Base-by-base conservation (phyloP, 2,329 filamentous ascomycete genomes). In the Aspergillus quadrilineatus region DNA sequence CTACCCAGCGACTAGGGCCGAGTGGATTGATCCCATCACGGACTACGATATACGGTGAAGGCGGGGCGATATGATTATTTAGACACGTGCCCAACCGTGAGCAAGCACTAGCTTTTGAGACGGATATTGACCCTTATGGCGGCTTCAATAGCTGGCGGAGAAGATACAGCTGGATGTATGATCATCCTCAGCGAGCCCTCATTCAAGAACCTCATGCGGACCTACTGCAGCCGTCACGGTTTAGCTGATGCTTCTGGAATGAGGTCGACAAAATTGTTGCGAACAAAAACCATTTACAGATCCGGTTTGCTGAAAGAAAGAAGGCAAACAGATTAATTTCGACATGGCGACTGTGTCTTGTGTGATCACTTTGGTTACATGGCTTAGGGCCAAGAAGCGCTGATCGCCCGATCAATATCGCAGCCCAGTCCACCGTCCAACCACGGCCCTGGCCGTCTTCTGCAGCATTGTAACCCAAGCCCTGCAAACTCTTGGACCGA, bases 381-480 rank as follows among this genome's bases (percentile, higher is more conserved):
- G 15, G 26, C 30, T 43, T 15, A 14, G 26, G 30, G 53, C 53
- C 53, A 56, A 56, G 53, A 56, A 26, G 28, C 17, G 47, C 48
- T 17, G 53, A 56, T 56, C 53, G 22, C 32, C 53, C 15, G 17
- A 39, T 36, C 36, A 56, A 56, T 14, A 56, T 42, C 14, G 47
- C 32, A 22, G 22, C 22, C 22, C 22, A 3, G 22, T 22, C 22
- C 22, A 29, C 45, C 14, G n/a, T 41, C 53, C 47, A 56, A 56
- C 41, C 48, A 45, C 39, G 47, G 34, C 42, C n/a, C 30, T 17
- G n/a, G 17, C 28, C 5, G 17, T 9, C 7, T n/a, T 45, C 28
- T 46, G 26, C 26, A 43, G 36, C 15, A 48, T 34, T 51, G 53
- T 56, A 56, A 56, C 53, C 53, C 42, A 51, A 56, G 53, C 44